A percentile compares a stretch with the other conserved stretches of the same genome.
phyloP scores from a whole-genome alignment of 805 yeast species.

The Metschnikowia lochheadii region DNA sequence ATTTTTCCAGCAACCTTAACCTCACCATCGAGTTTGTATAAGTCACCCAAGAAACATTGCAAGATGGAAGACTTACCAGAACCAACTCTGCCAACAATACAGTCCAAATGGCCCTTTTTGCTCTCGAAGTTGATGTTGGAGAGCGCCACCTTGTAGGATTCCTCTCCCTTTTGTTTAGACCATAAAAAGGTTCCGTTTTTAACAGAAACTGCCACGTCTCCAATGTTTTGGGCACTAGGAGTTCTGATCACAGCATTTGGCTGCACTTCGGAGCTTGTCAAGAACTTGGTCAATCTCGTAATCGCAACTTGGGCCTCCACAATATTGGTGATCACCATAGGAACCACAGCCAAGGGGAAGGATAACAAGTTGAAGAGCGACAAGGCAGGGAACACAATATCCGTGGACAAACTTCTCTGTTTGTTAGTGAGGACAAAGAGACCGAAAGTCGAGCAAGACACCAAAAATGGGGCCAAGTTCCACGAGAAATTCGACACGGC shows the following conservation, averaged over 20 bases:
- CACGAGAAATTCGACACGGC: constrained; percentile 75
- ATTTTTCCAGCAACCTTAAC: constrained; percentile 70
- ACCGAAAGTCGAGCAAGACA: constrained; percentile 86
- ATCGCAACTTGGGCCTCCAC: constrained; percentile 88
- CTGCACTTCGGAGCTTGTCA: constrained; percentile 77
- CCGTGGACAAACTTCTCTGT: constrained; percentile 70
- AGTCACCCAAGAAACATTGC: constrained; percentile 77
- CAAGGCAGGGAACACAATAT: constrained; percentile 86
- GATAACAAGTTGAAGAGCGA: constrained; percentile 81
- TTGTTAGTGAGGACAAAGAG: constrained; percentile 60
- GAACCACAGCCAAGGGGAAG: constrained; percentile 90
- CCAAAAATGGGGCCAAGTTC: constrained; percentile 83
- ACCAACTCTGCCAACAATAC: constrained; percentile 89
- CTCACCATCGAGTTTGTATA: constrained; percentile 69
- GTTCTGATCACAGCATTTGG: constrained; percentile 62
- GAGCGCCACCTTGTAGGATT: constrained; percentile 59
- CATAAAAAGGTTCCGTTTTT: constrained; percentile 71
- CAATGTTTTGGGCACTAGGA: constrained; percentile 46
- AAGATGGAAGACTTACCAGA: constrained; percentile 83
- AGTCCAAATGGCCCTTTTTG: constrained; percentile 71
- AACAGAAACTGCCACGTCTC: constrained; percentile 64
- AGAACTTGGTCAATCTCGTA: constrained; percentile 66
- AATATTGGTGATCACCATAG: constrained; percentile 79
- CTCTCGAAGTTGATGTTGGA: constrained; percentile 59
- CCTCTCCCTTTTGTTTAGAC: constrained; percentile 62